Evolutionary conservation across 345 rosid genomes (phyloP), one percentile per base, ranked within the genome.

Genomic region (Populus deltoides): DNA sequence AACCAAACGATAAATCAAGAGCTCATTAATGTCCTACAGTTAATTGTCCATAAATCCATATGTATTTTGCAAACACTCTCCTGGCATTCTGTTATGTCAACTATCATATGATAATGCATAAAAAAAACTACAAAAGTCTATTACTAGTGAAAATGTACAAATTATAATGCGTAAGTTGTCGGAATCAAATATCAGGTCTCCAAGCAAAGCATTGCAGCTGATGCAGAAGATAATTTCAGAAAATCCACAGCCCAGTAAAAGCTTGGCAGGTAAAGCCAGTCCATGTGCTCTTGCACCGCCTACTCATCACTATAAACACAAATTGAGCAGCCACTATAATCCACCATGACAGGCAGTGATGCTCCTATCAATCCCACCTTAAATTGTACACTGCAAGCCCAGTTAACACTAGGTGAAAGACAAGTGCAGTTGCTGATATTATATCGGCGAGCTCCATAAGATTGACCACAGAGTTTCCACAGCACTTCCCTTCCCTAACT

Each of bases 171-270:
- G 33, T 31, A 31, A 31, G 2, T 31, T 31, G 33, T 31, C 33
- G 33, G 33, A 31, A 31, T 31, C 33, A 82, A 86, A 75, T 94
- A 94, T 97, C 98, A 94, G 16, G 90, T 89, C 78, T 94, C 98
- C 71, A 94, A 79, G 87, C 98, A 94, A 17, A 94, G 80, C 98
- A 94, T 92, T 49, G 92, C 92, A 1, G 97, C 97, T 1, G 98
- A 94, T 0, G 89, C 95, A 55, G 88, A 73, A 2, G 97, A 92
- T 5, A 94, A 75, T 75, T 87, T 89, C 10, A 92, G 75, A 65
- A 94, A 92, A 24, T 85, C 90, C 91, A 86, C 12, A 92, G 82
- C 36, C 97, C 98, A 8, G 83, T 79, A 75, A 91, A 90, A 18
- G 98, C 92, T 74, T 80, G 85, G 70, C 77, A 73, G 24, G 86